Base-by-base conservation (phyloP, 768 basidiomycete genomes). In the Lyophyllum decastes region DNA sequence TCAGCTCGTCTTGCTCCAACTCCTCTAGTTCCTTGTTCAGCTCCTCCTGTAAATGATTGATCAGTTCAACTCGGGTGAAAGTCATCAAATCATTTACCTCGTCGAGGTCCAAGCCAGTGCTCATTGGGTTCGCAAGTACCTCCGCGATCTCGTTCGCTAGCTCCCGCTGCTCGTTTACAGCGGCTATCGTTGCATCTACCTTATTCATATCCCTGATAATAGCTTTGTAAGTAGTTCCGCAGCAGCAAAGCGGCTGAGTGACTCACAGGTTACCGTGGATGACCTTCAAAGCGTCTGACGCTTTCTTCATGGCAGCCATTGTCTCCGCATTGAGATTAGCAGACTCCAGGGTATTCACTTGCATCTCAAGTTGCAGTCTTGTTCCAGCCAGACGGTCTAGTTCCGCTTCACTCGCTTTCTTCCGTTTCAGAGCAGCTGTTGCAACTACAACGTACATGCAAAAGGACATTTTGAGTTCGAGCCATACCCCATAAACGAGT, bases 241-340 rank as follows among this genome's bases (percentile, higher is more conserved):
- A 59, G n/a, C 30, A 40, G 19, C 16, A 21, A 49, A 25, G 19
- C 52, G 41, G 21, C 45, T 50, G 24, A 30, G 52, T 48, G 25
- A 87, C 94, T 70, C 61, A 97, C 95, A 97, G 80, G 68, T 87
- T 86, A 45, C 88, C 87, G 65, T 98, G 96, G 53, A 98, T 97
- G 48, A 84, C 82, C 73, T 89, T 89, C 72, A 98, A 83, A 25
- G 90, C 97, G 59, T 89, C 87, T 0, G 94, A 84, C 35, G 92
- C 96, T 73, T 91, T 90, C 89, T 95, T 97, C 92, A 99, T 97
- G 25, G 92, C 95, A 21, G 84, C 79, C 91, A 99, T 94, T 14
- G 95, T 98, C 81, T 98, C 95, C 68, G 91, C 89, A 72, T 99
- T 98, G 73, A 98, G 82, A 77, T 98, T 98, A 44, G 97, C 97